Conservation (phyloP, 495 filamentous ascomycete species). For the Aspergillus leporis region DNA sequence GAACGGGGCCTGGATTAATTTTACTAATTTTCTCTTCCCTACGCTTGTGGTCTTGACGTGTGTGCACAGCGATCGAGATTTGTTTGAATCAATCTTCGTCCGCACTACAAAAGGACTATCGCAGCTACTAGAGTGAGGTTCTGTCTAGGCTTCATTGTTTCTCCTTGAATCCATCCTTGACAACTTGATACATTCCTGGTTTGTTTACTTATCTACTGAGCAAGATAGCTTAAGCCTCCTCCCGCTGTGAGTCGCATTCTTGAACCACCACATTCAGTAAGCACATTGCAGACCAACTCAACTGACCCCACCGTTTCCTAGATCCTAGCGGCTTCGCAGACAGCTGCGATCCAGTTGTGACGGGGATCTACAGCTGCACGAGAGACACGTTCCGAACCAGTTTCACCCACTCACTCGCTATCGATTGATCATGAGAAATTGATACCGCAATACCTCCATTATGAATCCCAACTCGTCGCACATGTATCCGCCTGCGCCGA, state of each 20-base stretch:
- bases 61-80: not conserved
- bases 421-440: slow-evolving; percentile 31
- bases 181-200: slow-evolving; percentile 6
- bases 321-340: not conserved
- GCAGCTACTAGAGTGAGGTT: not conserved
- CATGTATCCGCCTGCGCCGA: slow-evolving; percentile 27
- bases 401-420: not conserved
- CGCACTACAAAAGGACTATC: not conserved
- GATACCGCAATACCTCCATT: slow-evolving; percentile 16
- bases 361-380: not conserved
- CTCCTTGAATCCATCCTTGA: not conserved
- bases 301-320: slow-evolving; percentile 3
- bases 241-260: slow-evolving; percentile 19
- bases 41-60: not conserved
- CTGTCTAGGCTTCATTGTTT: not conserved
- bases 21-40: not conserved
- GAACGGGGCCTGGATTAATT: slow-evolving; percentile 1
- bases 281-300: not conserved
- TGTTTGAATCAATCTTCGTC: slow-evolving; percentile 2
- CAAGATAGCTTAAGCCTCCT: not conserved
- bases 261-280: not conserved
- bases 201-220: slow-evolving; percentile 7
- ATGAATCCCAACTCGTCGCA: slow-evolving; percentile 36
- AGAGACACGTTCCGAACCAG: not conserved
- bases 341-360: not conserved